These are phyloP conservation scores for Basidiobolus heterosporus DNA, from an alignment of 371 early-diverging fungal genomes.

Conservation along the genomic window DNA sequence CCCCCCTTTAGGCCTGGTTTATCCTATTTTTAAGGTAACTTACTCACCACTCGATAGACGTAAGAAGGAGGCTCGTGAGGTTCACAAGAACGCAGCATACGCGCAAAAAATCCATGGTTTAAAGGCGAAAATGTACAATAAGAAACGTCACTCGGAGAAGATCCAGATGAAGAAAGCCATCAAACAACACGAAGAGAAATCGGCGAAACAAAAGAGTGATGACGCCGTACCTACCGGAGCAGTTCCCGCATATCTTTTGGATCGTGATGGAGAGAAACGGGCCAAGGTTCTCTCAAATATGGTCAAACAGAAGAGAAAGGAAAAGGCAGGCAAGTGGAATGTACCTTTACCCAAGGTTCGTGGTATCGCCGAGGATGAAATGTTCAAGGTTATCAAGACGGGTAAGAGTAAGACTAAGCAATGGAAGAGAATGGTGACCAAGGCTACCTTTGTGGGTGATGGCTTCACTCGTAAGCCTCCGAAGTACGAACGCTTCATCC, in stretches of 20 bases:
- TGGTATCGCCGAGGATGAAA: slow-evolving; percentile 97
- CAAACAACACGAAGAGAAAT: slow-evolving; percentile 93
- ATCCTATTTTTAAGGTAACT: neutral
- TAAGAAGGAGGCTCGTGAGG: slow-evolving; percentile 91
- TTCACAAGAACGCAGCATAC: slow-evolving; percentile 75
- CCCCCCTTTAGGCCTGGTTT: neutral
- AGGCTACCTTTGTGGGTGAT: slow-evolving; percentile 98
- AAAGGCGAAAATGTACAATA: slow-evolving; percentile 97
- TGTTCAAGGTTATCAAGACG: slow-evolving; percentile 95
- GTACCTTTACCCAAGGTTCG: slow-evolving; percentile 98
- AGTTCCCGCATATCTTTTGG: slow-evolving; percentile 96
- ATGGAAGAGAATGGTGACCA: slow-evolving; percentile 99
- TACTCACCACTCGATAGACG: slow-evolving; percentile 35
- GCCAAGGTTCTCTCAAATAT: slow-evolving; percentile 96
- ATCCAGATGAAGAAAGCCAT: slow-evolving; percentile 99
- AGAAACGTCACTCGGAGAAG: slow-evolving; percentile 98
- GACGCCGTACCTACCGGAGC: slow-evolving; percentile 89
- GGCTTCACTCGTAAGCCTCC: slow-evolving; percentile 99
- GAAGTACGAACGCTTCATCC: slow-evolving; percentile 98
- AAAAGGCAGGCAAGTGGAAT: slow-evolving; percentile 97
- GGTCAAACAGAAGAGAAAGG: slow-evolving; percentile 99
- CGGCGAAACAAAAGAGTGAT: slow-evolving; percentile 73
- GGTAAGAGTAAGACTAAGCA: slow-evolving; percentile 88
- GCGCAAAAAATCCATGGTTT: slow-evolving; percentile 96
- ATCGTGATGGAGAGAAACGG: slow-evolving; percentile 93